These are phyloP conservation scores for Lepidopterella palustris DNA, from an alignment of 495 filamentous ascomycete genomes.

Conservation along the genomic window DNA sequence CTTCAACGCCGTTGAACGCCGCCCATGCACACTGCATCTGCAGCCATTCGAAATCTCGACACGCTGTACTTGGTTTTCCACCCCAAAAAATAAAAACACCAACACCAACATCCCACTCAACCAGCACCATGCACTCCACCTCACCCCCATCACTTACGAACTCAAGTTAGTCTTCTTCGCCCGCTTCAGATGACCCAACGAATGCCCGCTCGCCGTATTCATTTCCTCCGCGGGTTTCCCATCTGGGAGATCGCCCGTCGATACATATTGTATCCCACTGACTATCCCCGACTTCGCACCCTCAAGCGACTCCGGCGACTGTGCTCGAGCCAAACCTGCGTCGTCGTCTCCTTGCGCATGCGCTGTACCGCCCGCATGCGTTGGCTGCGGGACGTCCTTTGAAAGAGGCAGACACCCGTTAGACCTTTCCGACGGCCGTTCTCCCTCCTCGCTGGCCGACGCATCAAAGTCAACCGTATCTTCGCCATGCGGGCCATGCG, in stretches of 20 bases:
- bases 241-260: conserved; percentile 26
- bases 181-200: conserved; percentile 14
- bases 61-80: no score
- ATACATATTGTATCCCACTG: conserved; percentile 18
- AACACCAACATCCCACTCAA: not conserved
- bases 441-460: conserved; percentile 7
- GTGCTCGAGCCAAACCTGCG: not conserved
- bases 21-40: conserved; percentile 1
- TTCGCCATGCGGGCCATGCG: conserved; percentile 26
- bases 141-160: conserved; percentile 1
- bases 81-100: no score
- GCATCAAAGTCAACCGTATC: conserved; percentile 6
- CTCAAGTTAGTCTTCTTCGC: conserved; percentile 4
- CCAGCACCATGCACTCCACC: not conserved
- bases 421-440: conserved; percentile 7
- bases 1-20: not conserved
- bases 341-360: conserved; percentile 5
- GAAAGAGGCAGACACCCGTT: conserved; percentile 3
- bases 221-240: conserved; percentile 23
- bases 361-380: not conserved
- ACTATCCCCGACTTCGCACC: conserved; percentile 5
- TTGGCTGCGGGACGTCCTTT: not conserved
- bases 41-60: not conserved
- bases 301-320: conserved; percentile 6
- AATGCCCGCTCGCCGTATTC: conserved; percentile 21